phyloP scores from a whole-genome alignment of 2,329 filamentous ascomycete genomes.

The Capronia epimyces region DNA sequence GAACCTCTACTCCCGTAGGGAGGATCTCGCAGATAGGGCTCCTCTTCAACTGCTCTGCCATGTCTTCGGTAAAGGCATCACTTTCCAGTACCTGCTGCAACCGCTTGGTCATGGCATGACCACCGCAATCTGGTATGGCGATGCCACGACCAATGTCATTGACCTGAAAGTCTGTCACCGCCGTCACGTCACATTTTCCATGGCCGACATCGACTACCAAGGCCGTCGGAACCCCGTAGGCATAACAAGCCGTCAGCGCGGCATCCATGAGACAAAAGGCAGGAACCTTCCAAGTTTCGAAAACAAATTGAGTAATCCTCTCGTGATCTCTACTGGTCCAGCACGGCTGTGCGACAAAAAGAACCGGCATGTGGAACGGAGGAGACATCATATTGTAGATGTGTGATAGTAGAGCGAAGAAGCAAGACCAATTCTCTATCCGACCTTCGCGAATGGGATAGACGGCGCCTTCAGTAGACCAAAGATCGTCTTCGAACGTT shows the following conservation, averaged over 20 bases:
- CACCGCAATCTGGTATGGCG: constrained; percentile 65
- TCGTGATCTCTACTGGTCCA: constrained; percentile 89
- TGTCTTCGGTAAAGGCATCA: constrained; percentile 55
- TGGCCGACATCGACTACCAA: constrained; percentile 88
- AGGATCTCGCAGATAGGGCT: constrained; percentile 60
- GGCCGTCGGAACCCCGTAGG: constrained; percentile 76
- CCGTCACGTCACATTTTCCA: constrained; percentile 88
- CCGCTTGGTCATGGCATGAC: constrained; percentile 75
- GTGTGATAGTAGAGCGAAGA: constrained; percentile 88
- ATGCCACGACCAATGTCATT: constrained; percentile 61
- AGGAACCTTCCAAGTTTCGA: constrained; percentile 94
- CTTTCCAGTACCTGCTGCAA: constrained; percentile 60
- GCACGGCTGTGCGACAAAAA: constrained; percentile 81
- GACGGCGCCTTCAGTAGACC: constrained; percentile 80
- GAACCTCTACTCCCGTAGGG: constrained; percentile 49
- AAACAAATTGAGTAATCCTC: constrained; percentile 84
- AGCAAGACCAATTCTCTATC: constrained; percentile 85
- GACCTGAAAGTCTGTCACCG: constrained; percentile 75
- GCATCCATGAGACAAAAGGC: constrained; percentile 87
- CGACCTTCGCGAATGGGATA: constrained; percentile 77
- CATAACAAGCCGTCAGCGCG: constrained; percentile 70
- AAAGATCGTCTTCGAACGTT: constrained; percentile 81
- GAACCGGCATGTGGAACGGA: constrained; percentile 87
- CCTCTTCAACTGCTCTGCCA: constrained; percentile 62
- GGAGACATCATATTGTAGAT: constrained; percentile 84